Base-by-base conservation (phyloP, 768 basidiomycete species). In the Hericium rajendrae region DNA sequence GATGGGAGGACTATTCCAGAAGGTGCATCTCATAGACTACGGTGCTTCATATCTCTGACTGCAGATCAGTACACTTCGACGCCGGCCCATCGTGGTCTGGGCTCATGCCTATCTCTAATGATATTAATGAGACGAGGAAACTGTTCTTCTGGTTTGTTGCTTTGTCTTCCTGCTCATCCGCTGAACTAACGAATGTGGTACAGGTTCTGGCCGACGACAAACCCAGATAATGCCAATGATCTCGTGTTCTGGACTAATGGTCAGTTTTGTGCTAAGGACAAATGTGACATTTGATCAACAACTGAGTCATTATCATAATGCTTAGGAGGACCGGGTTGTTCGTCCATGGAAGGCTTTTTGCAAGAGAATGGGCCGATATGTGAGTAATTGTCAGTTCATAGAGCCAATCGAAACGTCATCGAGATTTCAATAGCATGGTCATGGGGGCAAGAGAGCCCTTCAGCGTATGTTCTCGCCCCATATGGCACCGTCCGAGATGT, bases 321-420 rank as follows among this genome's bases (percentile, higher is more conserved):
- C 32, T 8, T 32, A 68, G 86, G 86, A 37, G 85, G 86, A 2
- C 86, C 85, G 0, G 85, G 86, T 28, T 87, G 86, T 60, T 86
- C 84, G 10, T 84, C 85, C 3, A 70, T 87, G 2, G 83, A 87
- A 65, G 86, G 86, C 12, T 72, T 86, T 53, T 65, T 87, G 6
- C 85, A 88, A 66, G 86, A 88, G 64, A 88, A 88, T 59, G 86
- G 86, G 15, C 67, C 67, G 1, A 68, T 68, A 20, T 66, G 85
- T 85, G 60, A 41, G 80, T 69, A 10, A 46, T 51, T 8, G 37
- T 58, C 38, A 2, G 57, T 3, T 55, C 56, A 28, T 43, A 57
- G 37, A 51, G 26, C 12, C 43, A 55, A 13, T 40, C 11, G 26
- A 15, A 46, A 4, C 4, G 11, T 53, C 10, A 8, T 8, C 6